phyloP scores from a whole-genome alignment of 2,329 filamentous ascomycete species.

The Arthroderma sp. region DNA sequence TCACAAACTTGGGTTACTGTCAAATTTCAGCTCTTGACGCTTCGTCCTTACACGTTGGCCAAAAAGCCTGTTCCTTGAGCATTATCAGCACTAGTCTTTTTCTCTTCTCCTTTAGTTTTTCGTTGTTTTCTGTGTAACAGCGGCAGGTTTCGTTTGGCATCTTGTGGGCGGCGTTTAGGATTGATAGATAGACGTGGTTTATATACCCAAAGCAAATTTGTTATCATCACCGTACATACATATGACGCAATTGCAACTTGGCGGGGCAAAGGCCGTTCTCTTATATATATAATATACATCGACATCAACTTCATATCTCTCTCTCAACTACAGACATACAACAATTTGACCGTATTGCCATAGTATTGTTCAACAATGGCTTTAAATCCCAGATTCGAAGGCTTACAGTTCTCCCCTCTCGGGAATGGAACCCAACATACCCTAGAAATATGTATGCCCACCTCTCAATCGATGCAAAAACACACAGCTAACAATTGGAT shows the following conservation, averaged over 20 bases:
- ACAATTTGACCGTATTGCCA: too few species aligned
- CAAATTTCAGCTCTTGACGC: background rate
- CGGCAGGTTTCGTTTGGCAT: too few species aligned
- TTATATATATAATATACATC: too few species aligned
- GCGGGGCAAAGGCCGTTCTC: too few species aligned
- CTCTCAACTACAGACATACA: too few species aligned
- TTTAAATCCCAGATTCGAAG: conserved; percentile 46
- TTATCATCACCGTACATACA: too few species aligned
- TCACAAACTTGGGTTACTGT: conserved; percentile 1
- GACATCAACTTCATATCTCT: too few species aligned
- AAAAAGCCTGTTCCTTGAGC: background rate
- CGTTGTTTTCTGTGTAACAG: too few species aligned
- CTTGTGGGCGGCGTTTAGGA: too few species aligned
- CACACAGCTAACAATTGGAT: background rate
- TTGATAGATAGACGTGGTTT: too few species aligned
- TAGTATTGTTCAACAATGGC: conserved; percentile 32
- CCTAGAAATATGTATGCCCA: conserved; percentile 26
- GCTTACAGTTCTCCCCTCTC: conserved; percentile 29
- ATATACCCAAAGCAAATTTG: too few species aligned
- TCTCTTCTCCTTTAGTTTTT: background rate
- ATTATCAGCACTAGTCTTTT: background rate
- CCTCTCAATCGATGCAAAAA: background rate
- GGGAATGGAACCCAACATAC: conserved; percentile 20
- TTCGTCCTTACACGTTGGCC: background rate
- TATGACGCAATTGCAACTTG: too few species aligned